Evolutionary conservation across 2,329 filamentous ascomycete genomes (phyloP), one percentile per base, ranked within the genome.

Genomic region (Ophiostoma piceae): DNA sequence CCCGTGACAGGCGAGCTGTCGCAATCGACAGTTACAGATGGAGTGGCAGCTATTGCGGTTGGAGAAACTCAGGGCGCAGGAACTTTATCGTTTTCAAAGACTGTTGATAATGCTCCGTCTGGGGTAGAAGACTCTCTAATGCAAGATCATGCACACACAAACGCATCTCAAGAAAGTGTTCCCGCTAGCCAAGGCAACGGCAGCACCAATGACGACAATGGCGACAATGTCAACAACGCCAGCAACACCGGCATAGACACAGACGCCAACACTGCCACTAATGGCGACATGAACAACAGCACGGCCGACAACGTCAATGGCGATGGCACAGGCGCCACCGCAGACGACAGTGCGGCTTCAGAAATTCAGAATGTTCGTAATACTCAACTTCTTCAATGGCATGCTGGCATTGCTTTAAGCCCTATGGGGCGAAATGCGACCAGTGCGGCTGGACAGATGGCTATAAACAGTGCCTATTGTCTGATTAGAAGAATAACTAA

Each of bases 341-440:
- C 62, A 39, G 62, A 65, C 22, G 32, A 35, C 35, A 19, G 62
- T 41, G 64, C 69, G 4, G 19, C 43, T 64, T 72, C 69, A 47
- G 43, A 70, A 57, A 68, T 64, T 70, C 71, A 68, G 65, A 51
- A 51, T 71, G 70, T 72, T 72, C 72, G 73, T 74, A 71, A 72
- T 68, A 51, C 32, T 66, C 57, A 35, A 68, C 57, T 35, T 66
- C n/a, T 54, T 43, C n/a, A n/a, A 39, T 22, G 22, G 6, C 6
- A 2, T 54, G 47, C 51, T 37, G 12, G 51, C 16, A 16, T 32
- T 29, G 7, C 16, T 47, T n/a, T 47, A 67, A 35, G 37, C n/a
- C 51, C 51, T 22, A n/a, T 29, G 57, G 11, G 14, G 14, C 57
- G 12, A 26, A 16, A 35, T 22, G 37, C 32, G 35, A 39, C 19